Conservation (phyloP, 345 rosid species). For the Durio zibethinus region DNA sequence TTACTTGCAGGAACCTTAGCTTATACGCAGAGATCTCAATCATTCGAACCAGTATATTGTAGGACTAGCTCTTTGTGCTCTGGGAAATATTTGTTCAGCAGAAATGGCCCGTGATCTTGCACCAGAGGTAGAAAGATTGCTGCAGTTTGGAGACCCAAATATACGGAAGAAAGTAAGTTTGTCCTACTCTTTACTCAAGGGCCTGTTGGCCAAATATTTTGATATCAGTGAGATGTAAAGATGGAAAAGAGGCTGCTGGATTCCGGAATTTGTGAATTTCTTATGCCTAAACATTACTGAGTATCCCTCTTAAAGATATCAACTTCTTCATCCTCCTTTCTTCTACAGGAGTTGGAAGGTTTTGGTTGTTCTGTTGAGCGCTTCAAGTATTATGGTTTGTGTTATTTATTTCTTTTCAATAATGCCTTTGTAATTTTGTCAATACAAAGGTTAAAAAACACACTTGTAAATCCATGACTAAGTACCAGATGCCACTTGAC, state of each 20-base stretch:
- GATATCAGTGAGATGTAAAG: neutral
- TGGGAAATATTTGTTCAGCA: conserved; percentile 97
- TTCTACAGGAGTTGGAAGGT: neutral
- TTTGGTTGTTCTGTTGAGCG: conserved; percentile 2
- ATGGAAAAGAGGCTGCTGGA: neutral
- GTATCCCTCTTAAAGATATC: conserved; percentile 1
- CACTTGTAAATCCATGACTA: neutral
- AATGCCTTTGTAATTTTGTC: conserved; percentile 1
- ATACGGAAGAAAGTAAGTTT: conserved; percentile 81
- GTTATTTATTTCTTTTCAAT: neutral
- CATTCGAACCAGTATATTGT: conserved; percentile 94
- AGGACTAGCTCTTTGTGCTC: conserved; percentile 99
- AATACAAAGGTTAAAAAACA: neutral
- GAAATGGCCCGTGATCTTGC: conserved; percentile 99
- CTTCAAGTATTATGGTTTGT: neutral
- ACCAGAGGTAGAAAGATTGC: conserved; percentile 93
- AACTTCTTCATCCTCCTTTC: neutral
- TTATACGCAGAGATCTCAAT: conserved; percentile 79
- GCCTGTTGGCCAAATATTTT: neutral
- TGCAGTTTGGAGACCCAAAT: conserved; percentile 98
- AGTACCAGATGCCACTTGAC: neutral
- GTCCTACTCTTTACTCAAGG: conserved; percentile 9
- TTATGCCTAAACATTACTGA: conserved; percentile 1
- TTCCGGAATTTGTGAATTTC: neutral
- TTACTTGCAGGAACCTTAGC: conserved; percentile 53